These are phyloP conservation scores for Didymella sp. DNA, from an alignment of 2,329 filamentous ascomycete species.

Conservation along the genomic window DNA sequence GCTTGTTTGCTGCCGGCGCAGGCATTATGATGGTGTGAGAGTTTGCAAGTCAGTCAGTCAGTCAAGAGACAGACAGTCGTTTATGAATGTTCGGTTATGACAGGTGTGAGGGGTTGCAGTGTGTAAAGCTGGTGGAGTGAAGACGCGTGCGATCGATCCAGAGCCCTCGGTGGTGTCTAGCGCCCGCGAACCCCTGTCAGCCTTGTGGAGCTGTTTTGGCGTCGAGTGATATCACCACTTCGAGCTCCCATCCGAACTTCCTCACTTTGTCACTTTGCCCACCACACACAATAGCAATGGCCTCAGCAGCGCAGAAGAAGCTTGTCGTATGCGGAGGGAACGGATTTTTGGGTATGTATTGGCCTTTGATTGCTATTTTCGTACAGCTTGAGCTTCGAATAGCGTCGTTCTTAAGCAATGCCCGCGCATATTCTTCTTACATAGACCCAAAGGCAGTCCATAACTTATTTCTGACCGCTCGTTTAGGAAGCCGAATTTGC, in stretches of 20 bases:
- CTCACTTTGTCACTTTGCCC: background rate
- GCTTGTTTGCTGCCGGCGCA: conserved; percentile 61
- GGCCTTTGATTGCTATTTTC: background rate
- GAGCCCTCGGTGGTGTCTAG: conserved; percentile 11
- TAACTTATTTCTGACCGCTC: background rate
- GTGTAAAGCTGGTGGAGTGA: background rate
- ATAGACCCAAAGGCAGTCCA: background rate
- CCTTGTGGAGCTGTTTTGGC: conserved; percentile 23
- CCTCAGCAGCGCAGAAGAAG: conserved; percentile 71
- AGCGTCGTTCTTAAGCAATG: background rate
- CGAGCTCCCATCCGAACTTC: conserved; percentile 16
- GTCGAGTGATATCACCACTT: conserved; percentile 49
- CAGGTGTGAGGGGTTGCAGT: background rate
- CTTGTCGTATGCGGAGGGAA: conserved; percentile 93
- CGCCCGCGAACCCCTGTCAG: conserved; percentile 32
- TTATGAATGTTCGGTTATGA: background rate
- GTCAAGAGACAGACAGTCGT: too few species aligned
- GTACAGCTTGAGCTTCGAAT: background rate
- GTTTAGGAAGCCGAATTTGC: conserved; percentile 77
- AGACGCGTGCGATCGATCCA: background rate
- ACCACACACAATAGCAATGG: conserved; percentile 45
- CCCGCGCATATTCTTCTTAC: background rate
- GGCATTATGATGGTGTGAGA: conserved; percentile 52
- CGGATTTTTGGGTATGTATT: conserved; percentile 75
- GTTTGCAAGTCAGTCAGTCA: too few species aligned